A percentile compares a stretch with the other conserved stretches of the same genome.
Evolutionary conservation across 345 rosid species (phyloP).

Genomic region (Salix viminalis): DNA sequence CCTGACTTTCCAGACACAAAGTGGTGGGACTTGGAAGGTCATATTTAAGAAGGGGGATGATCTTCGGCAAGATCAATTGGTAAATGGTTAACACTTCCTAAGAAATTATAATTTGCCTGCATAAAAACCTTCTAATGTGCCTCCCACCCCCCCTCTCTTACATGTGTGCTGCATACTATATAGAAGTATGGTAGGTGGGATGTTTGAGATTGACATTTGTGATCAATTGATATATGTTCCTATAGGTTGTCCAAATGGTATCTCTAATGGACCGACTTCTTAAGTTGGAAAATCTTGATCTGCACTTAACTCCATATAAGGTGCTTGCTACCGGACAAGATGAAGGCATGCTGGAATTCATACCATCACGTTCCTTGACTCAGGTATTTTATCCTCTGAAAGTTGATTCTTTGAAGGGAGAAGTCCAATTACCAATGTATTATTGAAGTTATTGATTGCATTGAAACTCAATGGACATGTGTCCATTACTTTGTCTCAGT

Average conservation of each 20-base stretch:
- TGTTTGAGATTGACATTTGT: constrained; percentile 2
- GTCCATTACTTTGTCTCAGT: neutral
- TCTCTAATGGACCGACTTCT: constrained; percentile 98
- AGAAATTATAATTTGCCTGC: neutral
- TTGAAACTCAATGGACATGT: neutral
- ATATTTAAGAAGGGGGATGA: constrained; percentile 99
- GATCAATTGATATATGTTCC: constrained; percentile 24
- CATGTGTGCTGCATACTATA: neutral
- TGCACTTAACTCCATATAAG: constrained; percentile 84
- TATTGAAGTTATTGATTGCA: neutral
- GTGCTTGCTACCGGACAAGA: constrained; percentile 98
- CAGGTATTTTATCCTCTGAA: constrained; percentile 47
- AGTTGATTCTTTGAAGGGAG: constrained; percentile 4
- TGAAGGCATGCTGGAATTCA: constrained; percentile 97
- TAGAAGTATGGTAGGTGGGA: neutral
- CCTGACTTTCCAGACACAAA: constrained; percentile 72
- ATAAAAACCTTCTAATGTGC: neutral
- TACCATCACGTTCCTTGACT: constrained; percentile 88
- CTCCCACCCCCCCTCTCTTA: neutral
- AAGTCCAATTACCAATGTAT: neutral
- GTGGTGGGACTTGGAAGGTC: constrained; percentile 71
- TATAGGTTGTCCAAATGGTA: constrained; percentile 97
- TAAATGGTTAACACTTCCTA: constrained; percentile 19
- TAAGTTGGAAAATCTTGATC: constrained; percentile 90
- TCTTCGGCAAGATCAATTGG: constrained; percentile 98